Evolutionary conservation across 148 eudicot species (phyloP).

Genomic region (Nepenthes mirabilis): DNA sequence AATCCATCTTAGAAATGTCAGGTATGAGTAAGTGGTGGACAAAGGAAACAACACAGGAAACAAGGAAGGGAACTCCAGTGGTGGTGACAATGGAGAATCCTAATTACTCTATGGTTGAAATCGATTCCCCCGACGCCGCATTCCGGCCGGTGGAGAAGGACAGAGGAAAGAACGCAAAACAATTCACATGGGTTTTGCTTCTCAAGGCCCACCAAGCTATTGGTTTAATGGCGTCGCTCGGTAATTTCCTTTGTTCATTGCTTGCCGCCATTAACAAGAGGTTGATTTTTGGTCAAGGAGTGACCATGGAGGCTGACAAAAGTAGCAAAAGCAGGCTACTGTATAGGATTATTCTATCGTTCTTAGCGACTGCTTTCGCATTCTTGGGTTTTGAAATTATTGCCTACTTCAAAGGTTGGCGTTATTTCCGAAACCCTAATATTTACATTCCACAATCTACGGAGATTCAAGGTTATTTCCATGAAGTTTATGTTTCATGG

Average conservation of each 20-base stretch:
- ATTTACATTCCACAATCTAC: constrained; percentile 11
- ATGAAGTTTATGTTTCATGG: constrained; percentile 48
- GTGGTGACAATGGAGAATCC: no score
- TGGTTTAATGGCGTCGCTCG: constrained; percentile 29
- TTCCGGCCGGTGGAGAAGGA: constrained; percentile 22
- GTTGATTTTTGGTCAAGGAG: constrained; percentile 22
- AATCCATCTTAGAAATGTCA: no score
- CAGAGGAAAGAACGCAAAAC: constrained; percentile 32
- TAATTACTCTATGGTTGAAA: no score
- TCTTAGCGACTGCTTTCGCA: no score
- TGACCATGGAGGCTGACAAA: constrained; percentile 3
- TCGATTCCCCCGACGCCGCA: background rate
- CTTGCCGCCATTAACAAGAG: constrained; percentile 33
- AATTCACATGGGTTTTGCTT: constrained; percentile 39
- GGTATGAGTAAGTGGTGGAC: no score
- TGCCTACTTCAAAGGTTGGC: constrained; percentile 1
- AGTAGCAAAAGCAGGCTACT: no score
- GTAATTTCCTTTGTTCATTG: constrained; percentile 7
- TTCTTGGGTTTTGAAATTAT: no score
- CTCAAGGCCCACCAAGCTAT: constrained; percentile 31
- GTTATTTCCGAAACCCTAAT: constrained; percentile 26
- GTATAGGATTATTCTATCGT: no score
- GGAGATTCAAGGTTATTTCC: constrained; percentile 35
- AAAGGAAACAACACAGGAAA: constrained; percentile 3
- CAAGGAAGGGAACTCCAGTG: no score